Conservation (phyloP, 148 eudicot genomes). For the Fagopyrum homotropicum region DNA sequence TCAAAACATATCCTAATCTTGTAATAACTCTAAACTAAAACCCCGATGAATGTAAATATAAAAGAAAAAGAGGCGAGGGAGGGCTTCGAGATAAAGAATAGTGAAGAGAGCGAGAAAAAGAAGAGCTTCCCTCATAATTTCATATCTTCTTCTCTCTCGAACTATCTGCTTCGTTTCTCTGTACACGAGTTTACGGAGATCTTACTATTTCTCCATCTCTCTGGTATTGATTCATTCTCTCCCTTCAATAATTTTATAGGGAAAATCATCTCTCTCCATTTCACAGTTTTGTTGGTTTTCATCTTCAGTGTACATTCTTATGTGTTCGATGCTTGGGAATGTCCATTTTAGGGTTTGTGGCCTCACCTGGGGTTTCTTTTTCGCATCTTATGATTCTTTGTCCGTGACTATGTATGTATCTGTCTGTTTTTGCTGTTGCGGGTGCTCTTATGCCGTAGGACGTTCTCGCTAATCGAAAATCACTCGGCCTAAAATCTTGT, state of each 20-base stretch:
- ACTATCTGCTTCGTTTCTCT: background rate
- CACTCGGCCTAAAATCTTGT: background rate
- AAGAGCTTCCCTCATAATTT: background rate
- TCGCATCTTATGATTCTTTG: background rate
- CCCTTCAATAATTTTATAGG: background rate
- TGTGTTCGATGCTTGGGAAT: background rate
- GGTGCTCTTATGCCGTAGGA: background rate
- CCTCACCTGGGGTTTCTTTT: background rate
- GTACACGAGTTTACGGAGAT: background rate
- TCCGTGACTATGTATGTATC: background rate
- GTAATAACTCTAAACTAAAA: too few relatives aligned
- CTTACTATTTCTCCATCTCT: background rate
- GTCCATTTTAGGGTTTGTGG: slow-evolving; percentile 6
- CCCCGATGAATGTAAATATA: too few relatives aligned
- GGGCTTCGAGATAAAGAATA: background rate
- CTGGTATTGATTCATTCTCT: background rate
- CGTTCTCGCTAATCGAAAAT: background rate
- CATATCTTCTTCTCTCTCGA: background rate
- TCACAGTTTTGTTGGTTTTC: background rate
- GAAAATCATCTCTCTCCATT: background rate
- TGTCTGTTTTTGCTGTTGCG: background rate
- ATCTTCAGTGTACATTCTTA: background rate
- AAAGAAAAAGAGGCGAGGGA: background rate
- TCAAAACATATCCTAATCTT: too few relatives aligned
- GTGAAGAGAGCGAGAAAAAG: background rate